These are phyloP conservation scores for Mortierella hygrophila DNA, from an alignment of 192 early-diverging fungal species.

Conservation along the genomic window DNA sequence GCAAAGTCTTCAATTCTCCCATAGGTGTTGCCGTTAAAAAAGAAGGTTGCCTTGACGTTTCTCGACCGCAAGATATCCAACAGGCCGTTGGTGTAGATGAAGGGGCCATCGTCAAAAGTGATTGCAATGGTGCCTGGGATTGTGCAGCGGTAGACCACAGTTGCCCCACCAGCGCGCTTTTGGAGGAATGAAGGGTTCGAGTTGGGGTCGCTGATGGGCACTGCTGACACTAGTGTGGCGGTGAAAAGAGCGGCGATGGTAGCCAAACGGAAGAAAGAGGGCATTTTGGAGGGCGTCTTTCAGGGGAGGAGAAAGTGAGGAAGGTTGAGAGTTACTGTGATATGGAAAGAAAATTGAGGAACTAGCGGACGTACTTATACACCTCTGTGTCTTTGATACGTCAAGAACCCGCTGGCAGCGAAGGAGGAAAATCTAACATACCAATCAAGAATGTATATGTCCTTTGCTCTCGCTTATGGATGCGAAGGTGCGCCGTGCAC, in stretches of 20 bases:
- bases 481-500: neutral
- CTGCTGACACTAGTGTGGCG: neutral
- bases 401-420: neutral
- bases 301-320: neutral
- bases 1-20: slow-evolving; percentile 29
- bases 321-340: neutral
- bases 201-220: neutral
- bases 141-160: slow-evolving; percentile 40
- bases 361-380: neutral
- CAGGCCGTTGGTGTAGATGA: slow-evolving; percentile 19
- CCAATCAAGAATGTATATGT: neutral
- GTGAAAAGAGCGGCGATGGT: neutral
- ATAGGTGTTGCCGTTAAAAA: slow-evolving; percentile 37
- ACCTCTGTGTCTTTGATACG: neutral
- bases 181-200: neutral
- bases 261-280: slow-evolving; percentile 3
- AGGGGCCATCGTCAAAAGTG: slow-evolving; percentile 37
- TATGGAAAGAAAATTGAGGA: neutral
- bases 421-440: no score
- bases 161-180: slow-evolving; percentile 1
- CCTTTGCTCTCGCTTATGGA: neutral
- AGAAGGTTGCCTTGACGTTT: slow-evolving; percentile 46
- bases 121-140: slow-evolving; percentile 56
- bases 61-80: slow-evolving; percentile 19
- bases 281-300: neutral